phyloP scores from a whole-genome alignment of 495 filamentous ascomycete species.

The Schizothecium vesticola region DNA sequence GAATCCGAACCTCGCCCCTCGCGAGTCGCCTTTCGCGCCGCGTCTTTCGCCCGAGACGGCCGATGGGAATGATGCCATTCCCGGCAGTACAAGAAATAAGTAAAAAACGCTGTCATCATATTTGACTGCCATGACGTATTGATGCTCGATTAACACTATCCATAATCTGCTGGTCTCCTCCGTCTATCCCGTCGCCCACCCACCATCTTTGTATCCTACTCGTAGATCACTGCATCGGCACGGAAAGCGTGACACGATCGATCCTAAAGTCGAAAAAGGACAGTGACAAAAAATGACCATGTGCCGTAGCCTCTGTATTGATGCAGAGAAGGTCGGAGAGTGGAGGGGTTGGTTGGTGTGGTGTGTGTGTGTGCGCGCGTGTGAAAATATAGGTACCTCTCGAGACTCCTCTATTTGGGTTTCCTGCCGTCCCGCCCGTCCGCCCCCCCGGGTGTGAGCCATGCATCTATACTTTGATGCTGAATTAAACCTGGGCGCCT shows the following conservation, averaged over 20 bases:
- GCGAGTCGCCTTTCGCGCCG: neutral
- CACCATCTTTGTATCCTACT: neutral
- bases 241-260: neutral
- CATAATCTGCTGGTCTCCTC: neutral
- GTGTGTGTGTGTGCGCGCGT: neutral
- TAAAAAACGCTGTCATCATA: neutral
- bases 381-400: neutral
- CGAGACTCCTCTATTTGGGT: constrained; percentile 13
- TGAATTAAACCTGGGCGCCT: constrained; percentile 14
- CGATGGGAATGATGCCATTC: neutral
- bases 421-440: constrained; percentile 1
- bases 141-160: neutral
- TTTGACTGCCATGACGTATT: neutral
- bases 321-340: neutral
- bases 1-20: neutral
- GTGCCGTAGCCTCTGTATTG: neutral
- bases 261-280: neutral
- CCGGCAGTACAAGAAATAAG: neutral
- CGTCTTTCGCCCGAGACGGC: neutral
- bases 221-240: neutral
- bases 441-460: neutral
- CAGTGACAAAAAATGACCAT: neutral
- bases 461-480: constrained; percentile 11
- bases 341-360: neutral
- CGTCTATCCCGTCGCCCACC: neutral